Percentiles rank a stretch among this genome's conserved stretches.
Evolutionary conservation across 164 flowering plant species (phyloP).

Genomic region (Piper betle): DNA sequence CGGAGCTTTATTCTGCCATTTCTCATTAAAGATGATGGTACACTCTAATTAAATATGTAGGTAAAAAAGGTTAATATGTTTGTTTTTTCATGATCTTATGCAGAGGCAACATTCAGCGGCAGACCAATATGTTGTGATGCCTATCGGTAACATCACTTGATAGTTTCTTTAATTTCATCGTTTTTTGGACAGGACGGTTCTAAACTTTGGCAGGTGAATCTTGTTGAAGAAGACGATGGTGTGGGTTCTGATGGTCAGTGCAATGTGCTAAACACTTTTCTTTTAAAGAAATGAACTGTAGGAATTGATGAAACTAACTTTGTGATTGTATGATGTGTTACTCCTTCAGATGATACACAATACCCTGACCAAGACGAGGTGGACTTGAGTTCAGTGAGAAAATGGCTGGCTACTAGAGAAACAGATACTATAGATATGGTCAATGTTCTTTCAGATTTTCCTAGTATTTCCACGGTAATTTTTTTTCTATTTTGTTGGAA

Average conservation of each 20-base stretch:
- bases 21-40: too few relatives aligned
- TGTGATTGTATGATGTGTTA: neutral
- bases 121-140: constrained; percentile 50
- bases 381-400: constrained; percentile 49
- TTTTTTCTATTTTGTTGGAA: neutral
- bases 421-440: constrained; percentile 47
- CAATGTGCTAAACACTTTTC: neutral
- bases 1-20: too few relatives aligned
- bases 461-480: constrained; percentile 71
- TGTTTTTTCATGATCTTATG: neutral
- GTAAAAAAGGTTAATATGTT: too few relatives aligned
- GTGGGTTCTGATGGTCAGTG: neutral
- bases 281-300: neutral
- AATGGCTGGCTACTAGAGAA: constrained; percentile 56
- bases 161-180: neutral
- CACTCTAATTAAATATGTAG: too few relatives aligned
- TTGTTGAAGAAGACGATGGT: neutral
- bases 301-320: neutral
- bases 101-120: constrained; percentile 50
- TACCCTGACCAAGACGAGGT: constrained; percentile 61
- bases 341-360: constrained; percentile 58
- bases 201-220: neutral
- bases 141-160: constrained; percentile 33
- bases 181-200: neutral
- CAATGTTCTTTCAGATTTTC: constrained; percentile 72